Conservation (phyloP, 2,329 filamentous ascomycete species). For the Sporothrix inflata region DNA sequence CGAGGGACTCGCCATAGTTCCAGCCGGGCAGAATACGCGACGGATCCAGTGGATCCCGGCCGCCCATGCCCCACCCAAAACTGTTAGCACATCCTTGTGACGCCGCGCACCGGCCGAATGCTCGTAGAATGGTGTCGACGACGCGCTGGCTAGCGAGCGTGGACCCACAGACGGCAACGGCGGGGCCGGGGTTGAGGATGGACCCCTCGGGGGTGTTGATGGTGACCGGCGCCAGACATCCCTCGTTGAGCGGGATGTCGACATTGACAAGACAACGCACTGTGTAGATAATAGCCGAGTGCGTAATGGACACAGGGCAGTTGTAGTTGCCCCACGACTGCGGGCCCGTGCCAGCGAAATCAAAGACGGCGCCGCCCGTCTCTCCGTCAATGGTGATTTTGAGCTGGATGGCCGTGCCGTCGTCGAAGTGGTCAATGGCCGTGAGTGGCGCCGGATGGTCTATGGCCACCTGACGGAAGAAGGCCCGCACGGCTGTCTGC, state of each 20-base stretch:
- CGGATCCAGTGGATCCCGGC: slow-evolving; percentile 51
- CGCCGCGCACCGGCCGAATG: slow-evolving; percentile 49
- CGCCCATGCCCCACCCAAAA: slow-evolving; percentile 4
- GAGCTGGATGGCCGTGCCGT: slow-evolving; percentile 44
- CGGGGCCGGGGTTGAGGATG: neutral
- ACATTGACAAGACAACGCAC: slow-evolving; percentile 43
- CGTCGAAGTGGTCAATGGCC: slow-evolving; percentile 47
- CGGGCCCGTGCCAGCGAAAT: slow-evolving; percentile 44
- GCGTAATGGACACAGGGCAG: slow-evolving; percentile 30
- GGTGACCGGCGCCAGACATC: slow-evolving; percentile 42
- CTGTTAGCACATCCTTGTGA: neutral
- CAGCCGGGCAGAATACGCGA: slow-evolving; percentile 73
- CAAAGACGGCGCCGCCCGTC: slow-evolving; percentile 42
- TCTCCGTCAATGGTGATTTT: slow-evolving; percentile 40
- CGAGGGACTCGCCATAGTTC: slow-evolving; percentile 71
- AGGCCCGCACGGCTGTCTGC: slow-evolving; percentile 68
- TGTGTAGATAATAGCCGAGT: slow-evolving; percentile 45
- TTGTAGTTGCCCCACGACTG: slow-evolving; percentile 32
- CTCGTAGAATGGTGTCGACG: slow-evolving; percentile 44
- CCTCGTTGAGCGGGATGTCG: slow-evolving; percentile 46
- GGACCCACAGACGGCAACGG: neutral
- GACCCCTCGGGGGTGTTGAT: slow-evolving; percentile 40
- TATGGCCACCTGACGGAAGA: slow-evolving; percentile 60
- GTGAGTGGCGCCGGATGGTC: slow-evolving; percentile 31
- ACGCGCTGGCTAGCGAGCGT: slow-evolving; percentile 38